phyloP scores from a whole-genome alignment of 768 basidiomycete species.

The Boletus rufocinnamomeus region DNA sequence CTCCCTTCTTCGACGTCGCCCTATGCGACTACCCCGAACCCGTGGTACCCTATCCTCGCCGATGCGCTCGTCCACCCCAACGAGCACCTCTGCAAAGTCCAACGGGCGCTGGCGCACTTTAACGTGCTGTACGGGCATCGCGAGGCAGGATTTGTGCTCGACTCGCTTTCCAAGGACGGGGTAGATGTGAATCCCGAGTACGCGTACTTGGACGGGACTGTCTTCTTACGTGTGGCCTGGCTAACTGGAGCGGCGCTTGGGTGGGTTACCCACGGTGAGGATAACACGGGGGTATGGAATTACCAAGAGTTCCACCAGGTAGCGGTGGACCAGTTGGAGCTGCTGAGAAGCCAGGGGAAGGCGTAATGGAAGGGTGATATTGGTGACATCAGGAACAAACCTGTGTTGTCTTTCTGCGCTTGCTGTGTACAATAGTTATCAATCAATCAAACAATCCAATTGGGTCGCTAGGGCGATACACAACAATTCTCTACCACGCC shows the following conservation, averaged over 20 bases:
- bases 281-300: constrained; percentile 29
- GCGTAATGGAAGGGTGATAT: constrained; percentile 5
- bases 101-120: constrained; percentile 52
- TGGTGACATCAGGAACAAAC: not conserved
- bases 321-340: constrained; percentile 28
- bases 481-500: not conserved
- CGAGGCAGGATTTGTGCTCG: constrained; percentile 35
- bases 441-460: not conserved
- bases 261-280: constrained; percentile 43
- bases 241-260: constrained; percentile 48
- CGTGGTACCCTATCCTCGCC: constrained; percentile 60
- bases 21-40: constrained; percentile 46
- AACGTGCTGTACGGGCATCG: constrained; percentile 46
- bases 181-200: constrained; percentile 47
- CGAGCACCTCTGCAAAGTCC: constrained; percentile 54
- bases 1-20: constrained; percentile 38
- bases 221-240: constrained; percentile 61
- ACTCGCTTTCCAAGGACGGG: constrained; percentile 23
- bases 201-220: constrained; percentile 54
- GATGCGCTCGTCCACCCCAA: constrained; percentile 57
- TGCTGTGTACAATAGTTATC: not conserved
- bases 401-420: not conserved
- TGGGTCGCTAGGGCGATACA: not conserved
- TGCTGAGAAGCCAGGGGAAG: constrained; percentile 22
- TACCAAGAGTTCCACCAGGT: constrained; percentile 33